Evolutionary conservation across 2,329 filamentous ascomycete genomes (phyloP), one percentile per base, ranked within the genome.

Genomic region (Monosporascus sp.): DNA sequence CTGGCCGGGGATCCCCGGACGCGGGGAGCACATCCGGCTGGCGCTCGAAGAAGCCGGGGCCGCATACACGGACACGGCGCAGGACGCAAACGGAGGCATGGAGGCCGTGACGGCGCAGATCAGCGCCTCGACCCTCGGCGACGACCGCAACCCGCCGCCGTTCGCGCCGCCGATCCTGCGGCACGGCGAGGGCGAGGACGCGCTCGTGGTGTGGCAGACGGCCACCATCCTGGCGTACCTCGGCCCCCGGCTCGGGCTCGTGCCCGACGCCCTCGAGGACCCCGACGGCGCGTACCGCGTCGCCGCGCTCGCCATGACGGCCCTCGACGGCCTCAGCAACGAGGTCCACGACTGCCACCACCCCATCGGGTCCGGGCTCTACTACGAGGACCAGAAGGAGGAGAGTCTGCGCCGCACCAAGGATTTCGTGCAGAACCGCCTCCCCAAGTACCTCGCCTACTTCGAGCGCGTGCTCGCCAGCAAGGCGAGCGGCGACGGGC

Each of bases 271-370:
- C 2, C 65, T 69, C 3, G 77, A 75, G 2, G 67, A 70, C 49
- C 62, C 62, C 7, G 68, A 72, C 37, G 81, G 73, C 4, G 68
- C 80, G 46, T 85, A 80, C 57, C 77, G 79, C 52, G 73, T 90
- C 56, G 84, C 89, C 54, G 77, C 75, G 48, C 76, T 91, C 28
- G 76, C 79, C 0, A 70, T 91, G 54, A 91, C 88, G 3, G 85
- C 87, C 1, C 70, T 92, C 18, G 89, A 93, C 62, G 80, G 80
- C 1, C 69, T 92, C 47, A 81, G 81, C 63, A 84, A 86, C 59
- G 89, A 92, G 71, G 68, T 82, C 1, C 89, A 92, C 65, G 87
- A 92, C 61, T 84, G 82, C 26, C 89, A 93, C 66, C 89, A 93
- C 63, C 89, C 89, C 1, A 73, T 90, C 50, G 77, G 81, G 2